Evolutionary conservation across 1,284 basidiomycete genomes (phyloP).

Genomic region (Anthracocystis walkeri): DNA sequence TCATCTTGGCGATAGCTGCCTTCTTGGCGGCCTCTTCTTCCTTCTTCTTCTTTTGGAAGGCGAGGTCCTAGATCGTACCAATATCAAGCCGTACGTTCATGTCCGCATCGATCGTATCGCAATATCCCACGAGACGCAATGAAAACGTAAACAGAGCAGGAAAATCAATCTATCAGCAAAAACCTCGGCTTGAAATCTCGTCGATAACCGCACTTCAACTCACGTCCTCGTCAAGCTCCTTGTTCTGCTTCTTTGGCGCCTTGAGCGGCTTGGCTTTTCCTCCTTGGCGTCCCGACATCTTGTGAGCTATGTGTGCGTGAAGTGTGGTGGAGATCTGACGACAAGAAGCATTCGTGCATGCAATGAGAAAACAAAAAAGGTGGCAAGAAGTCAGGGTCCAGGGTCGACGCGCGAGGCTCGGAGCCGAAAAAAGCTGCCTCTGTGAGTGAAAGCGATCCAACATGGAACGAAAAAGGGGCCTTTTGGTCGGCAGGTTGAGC

Average conservation of each 20-base stretch:
- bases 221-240: constrained; percentile 65
- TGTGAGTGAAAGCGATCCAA: not conserved
- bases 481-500: too few relatives aligned
- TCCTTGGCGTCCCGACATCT: constrained; percentile 64
- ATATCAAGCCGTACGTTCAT: too few relatives aligned
- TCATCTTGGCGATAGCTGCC: constrained; percentile 58
- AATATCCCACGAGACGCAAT: not conserved
- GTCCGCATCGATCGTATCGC: too few relatives aligned
- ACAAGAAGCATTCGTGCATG: not conserved
- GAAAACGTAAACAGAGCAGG: not conserved
- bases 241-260: constrained; percentile 61
- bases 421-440: constrained; percentile 8
- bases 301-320: not conserved
- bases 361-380: not conserved
- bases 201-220: constrained; percentile 20
- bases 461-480: not conserved
- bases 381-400: constrained; percentile 30
- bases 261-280: constrained; percentile 66
- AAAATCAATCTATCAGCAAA: constrained; percentile 1
- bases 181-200: too few relatives aligned
- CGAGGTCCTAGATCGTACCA: constrained; percentile 50
- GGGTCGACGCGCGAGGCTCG: constrained; percentile 5
- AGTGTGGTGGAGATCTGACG: constrained; percentile 1
- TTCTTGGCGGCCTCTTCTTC: constrained; percentile 64
- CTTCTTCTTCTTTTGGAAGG: constrained; percentile 62